Evolutionary conservation across 2,329 filamentous ascomycete genomes (phyloP).

Genomic region (Kalmusia sp.): DNA sequence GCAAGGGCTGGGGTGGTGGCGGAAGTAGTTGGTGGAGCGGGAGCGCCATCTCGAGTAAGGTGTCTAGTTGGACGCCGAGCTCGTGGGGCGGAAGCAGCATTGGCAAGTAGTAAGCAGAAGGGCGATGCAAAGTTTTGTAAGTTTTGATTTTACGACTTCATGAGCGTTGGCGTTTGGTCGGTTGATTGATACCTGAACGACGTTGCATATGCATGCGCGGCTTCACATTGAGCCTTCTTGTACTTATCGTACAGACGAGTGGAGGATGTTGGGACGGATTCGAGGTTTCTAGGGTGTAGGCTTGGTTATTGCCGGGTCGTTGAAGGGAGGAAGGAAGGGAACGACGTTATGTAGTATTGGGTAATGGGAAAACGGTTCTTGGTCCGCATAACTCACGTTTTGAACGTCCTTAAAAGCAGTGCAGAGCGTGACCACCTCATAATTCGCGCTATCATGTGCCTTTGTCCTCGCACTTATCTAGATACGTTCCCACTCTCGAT

Average conservation of each 20-base stretch:
- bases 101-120: background rate
- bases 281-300: background rate
- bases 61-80: conserved; percentile 41
- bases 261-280: background rate
- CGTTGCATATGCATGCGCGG: background rate
- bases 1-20: conserved; percentile 36
- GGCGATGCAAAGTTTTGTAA: background rate
- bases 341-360: background rate
- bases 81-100: conserved; percentile 40
- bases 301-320: background rate
- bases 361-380: too few species aligned
- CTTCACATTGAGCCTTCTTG: background rate
- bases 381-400: too few species aligned
- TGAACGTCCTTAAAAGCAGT: too few species aligned
- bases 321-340: background rate
- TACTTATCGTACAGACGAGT: too few species aligned
- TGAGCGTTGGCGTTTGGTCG: background rate
- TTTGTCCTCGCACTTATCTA: too few species aligned
- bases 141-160: conserved; percentile 3
- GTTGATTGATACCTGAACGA: conserved; percentile 1
- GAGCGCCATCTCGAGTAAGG: conserved; percentile 47
- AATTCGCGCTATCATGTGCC: too few species aligned
- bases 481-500: too few species aligned
- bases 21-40: conserved; percentile 48
- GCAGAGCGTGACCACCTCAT: too few species aligned